Conservation (phyloP, 83 land plant genomes). For the Diphasiastrum complanatum region DNA sequence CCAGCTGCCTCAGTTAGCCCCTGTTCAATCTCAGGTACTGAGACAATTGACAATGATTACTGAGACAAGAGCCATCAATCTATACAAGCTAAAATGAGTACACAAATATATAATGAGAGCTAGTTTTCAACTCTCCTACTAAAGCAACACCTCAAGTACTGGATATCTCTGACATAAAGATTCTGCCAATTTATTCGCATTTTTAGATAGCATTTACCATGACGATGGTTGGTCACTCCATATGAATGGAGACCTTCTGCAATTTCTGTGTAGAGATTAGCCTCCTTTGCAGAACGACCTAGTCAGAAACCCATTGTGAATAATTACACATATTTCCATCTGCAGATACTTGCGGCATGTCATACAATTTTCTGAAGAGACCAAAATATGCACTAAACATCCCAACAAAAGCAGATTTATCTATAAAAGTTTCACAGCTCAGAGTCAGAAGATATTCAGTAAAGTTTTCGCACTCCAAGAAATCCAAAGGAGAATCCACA, state of each 20-base stretch:
- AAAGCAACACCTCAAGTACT: too few relatives aligned
- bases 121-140: too few relatives aligned
- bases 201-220: conserved; percentile 55
- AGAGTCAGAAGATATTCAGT: too few relatives aligned
- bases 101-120: too few relatives aligned
- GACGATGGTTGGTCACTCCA: conserved; percentile 88
- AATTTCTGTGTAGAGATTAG: conserved; percentile 80
- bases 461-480: too few relatives aligned
- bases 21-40: conserved; percentile 98
- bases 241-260: conserved; percentile 85
- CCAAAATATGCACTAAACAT: background rate
- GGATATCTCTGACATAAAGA: too few relatives aligned
- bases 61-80: background rate
- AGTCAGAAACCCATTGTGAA: background rate
- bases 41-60: background rate
- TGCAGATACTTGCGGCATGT: background rate
- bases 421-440: background rate
- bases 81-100: background rate
- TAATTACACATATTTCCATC: too few relatives aligned
- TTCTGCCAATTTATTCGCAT: too few relatives aligned
- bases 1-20: conserved; percentile 66
- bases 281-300: conserved; percentile 96
- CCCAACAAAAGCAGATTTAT: background rate
- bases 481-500: too few relatives aligned
- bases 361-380: background rate